Evolutionary conservation across 176 grass and related monocot genomes (phyloP), one percentile per base, ranked within the genome.

Genomic region (Rhipidocladum racemiflorum): DNA sequence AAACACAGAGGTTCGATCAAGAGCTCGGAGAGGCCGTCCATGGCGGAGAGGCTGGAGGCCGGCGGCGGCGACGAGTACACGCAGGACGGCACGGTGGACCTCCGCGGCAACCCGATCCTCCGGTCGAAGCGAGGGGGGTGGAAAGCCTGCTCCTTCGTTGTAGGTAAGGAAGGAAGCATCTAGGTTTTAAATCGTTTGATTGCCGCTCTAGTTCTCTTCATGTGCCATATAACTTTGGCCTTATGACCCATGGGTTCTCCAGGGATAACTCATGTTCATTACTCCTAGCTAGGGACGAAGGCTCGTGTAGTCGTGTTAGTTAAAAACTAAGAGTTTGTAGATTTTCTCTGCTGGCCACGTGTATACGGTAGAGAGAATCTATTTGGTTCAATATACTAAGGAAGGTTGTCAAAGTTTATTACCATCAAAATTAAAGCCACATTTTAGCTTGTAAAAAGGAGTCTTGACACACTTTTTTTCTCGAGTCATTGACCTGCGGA

Each of bases 141-240:
- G 92, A 92, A 81, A 25, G 95, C 95, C 67, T 98, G 95, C 87
- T 81, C 79, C 66, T 98, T 98, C 65, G 72, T 98, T 15, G 88
- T 98, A 34, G 92, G 95, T 98, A 93, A 71, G 74, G 38, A 40
- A 40, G 7, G 9, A 64, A 9, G 6, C n/a, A 56, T 5, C 24
- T 61, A n/a, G 15, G 28, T 61, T 20, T 3, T 7, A 34, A 66
- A 66, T 51, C 21, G 27, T 43, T 39, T n/a, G 0, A 3, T 56
- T 43, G n/a, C 63, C 42, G 68, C 48, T 55, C 57, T 25, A 3
- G 38, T 6, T 61, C 0, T 11, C 4, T 45, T 40, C 54, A 30
- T 61, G 13, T 27, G 16, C 74, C 18, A 32, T 40, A 14, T 5
- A 27, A 23, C 73, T 60, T 23, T 23, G 53, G 54, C 35, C 54